Conservation (phyloP, 1,284 basidiomycete genomes). For the Cerrena zonata region DNA sequence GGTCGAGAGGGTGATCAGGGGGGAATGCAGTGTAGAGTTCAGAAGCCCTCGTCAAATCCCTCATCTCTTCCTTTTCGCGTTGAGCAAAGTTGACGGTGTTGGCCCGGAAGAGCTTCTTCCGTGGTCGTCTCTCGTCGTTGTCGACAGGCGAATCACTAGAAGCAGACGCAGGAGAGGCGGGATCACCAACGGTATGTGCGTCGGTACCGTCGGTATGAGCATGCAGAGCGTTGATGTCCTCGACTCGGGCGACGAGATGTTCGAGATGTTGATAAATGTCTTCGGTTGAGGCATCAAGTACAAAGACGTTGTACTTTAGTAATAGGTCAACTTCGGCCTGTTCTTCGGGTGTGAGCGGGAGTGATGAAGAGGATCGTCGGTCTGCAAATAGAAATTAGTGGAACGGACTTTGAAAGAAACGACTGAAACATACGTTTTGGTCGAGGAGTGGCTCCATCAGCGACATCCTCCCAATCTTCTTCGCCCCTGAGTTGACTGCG, state of each 20-base stretch:
- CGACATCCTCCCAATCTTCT: neutral
- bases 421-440: no score
- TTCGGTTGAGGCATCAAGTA: conserved; percentile 60
- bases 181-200: conserved; percentile 17
- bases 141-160: neutral
- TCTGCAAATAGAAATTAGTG: no score
- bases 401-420: no score
- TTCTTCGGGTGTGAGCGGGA: neutral
- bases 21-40: conserved; percentile 60
- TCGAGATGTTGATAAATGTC: conserved; percentile 43
- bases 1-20: neutral
- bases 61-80: conserved; percentile 85
- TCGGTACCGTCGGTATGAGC: conserved; percentile 29
- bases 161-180: neutral
- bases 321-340: conserved; percentile 30
- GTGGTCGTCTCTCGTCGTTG: conserved; percentile 1
- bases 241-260: conserved; percentile 40
- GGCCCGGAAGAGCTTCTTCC: conserved; percentile 25
- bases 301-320: conserved; percentile 80
- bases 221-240: conserved; percentile 17
- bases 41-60: conserved; percentile 76
- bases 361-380: neutral
- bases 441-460: neutral
- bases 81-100: conserved; percentile 71
- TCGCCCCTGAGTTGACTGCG: conserved; percentile 8